Base-by-base conservation (phyloP, 2,329 filamentous ascomycete genomes). In the Fusarium tupiense region DNA sequence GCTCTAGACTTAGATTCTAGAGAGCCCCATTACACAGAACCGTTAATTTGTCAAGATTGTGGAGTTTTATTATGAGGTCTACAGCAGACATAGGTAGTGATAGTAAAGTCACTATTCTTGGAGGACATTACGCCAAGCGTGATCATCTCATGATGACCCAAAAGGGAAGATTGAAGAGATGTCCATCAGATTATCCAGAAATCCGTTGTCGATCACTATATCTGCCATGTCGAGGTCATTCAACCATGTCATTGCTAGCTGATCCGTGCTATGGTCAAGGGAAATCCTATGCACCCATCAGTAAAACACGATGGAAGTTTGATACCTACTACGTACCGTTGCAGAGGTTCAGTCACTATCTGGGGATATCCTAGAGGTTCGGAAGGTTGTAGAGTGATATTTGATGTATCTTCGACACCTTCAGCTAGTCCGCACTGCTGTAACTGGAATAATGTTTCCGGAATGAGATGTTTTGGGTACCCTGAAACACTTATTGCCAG, bases 261-360 rank as follows among this genome's bases (percentile, higher is more conserved):
- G 53, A 33, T 57, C 38, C 2, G 53, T 57, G 26, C 38, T 43
- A 3, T 57, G 37, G 4, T 29, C 22, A 2, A 57, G 20, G 0
- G 22, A 44, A 20, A 57, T 43, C 8, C 53, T 57, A 4, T 8
- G 12, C 1, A 20, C 3, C 19, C 6, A 10, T 56, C 12, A 56
- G 17, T n/a, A 31, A 9, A 12, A 9, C 37, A 4, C 2, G 0
- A 6, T 10, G 1, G 8, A 6, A 14, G 7, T 10, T 41, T 4
- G 8, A 3, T 2, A 56, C 0, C 2, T 20, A 20, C 0, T 20
- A 24, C 53, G 6, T 44, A 57, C 53, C 53, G 26, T 5, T 57
- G 37, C 8, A 44, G 7, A 8, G 37, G 37, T 6, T 57, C 53
- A 6, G 53, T 31, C 0, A 57, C 26, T 22, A n/a, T 24, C 16